These are phyloP conservation scores for Aspergillus fructus DNA, from an alignment of 2,329 filamentous ascomycete species.

Conservation along the genomic window DNA sequence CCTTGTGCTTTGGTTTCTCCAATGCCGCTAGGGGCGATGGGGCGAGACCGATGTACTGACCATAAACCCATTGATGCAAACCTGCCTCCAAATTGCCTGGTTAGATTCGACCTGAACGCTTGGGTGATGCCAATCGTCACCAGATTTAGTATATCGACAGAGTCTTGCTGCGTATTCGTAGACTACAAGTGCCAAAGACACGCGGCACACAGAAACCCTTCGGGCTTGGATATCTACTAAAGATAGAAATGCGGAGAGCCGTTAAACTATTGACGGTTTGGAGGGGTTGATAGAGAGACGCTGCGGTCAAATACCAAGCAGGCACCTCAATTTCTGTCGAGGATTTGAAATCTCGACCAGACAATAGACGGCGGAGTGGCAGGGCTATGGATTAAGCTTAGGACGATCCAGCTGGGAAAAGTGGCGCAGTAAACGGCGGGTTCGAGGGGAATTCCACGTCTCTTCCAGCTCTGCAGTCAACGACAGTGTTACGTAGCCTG, in stretches of 20 bases:
- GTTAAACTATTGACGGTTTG: not conserved
- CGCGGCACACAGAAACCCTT: not conserved
- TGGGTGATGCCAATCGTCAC: not conserved
- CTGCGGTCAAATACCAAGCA: slow-evolving; percentile 14
- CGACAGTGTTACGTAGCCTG: not conserved
- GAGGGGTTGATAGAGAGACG: not conserved
- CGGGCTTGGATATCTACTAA: not conserved
- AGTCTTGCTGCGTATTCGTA: not conserved
- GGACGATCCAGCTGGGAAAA: not conserved
- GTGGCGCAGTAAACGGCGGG: slow-evolving; percentile 1
- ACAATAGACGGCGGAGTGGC: not conserved
- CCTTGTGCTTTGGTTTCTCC: not conserved
- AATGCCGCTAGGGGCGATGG: not conserved
- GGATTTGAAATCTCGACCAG: not conserved
- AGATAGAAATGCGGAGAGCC: slow-evolving; percentile 2
- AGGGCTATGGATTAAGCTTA: not conserved
- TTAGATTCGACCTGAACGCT: not conserved
- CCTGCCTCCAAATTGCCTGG: not conserved
- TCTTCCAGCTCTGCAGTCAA: not conserved
- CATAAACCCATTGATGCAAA: not conserved
- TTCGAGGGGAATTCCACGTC: not conserved
- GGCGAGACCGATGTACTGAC: not conserved
- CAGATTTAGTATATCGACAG: not conserved
- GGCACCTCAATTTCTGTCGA: slow-evolving; percentile 6
- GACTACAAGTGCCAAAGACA: not conserved